Evolutionary conservation across 2,329 filamentous ascomycete genomes (phyloP).

Genomic region (Venturia carpophila): DNA sequence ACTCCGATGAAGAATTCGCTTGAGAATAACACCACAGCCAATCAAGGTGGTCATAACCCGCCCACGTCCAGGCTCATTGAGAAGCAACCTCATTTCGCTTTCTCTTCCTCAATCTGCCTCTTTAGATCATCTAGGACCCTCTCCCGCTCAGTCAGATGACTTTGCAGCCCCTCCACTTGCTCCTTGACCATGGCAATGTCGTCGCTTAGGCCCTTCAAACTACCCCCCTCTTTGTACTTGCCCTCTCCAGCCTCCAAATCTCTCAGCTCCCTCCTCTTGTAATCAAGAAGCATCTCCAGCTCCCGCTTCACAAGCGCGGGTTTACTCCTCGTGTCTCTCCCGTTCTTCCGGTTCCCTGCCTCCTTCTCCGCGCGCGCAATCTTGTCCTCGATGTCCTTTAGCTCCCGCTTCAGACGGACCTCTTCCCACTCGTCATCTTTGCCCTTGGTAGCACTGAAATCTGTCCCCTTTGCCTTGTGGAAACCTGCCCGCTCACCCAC

Average conservation of each 20-base stretch:
- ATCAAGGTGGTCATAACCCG: background rate
- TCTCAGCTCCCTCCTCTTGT: slow-evolving; percentile 74
- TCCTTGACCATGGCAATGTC: slow-evolving; percentile 88
- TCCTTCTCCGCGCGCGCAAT: slow-evolving; percentile 73
- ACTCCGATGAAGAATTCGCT: background rate
- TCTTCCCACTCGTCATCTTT: slow-evolving; percentile 95
- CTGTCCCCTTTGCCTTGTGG: slow-evolving; percentile 77
- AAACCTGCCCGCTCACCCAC: slow-evolving; percentile 59
- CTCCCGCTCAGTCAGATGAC: slow-evolving; percentile 69
- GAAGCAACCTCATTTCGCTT: slow-evolving; percentile 31
- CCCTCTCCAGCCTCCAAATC: slow-evolving; percentile 63
- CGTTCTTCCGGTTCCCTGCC: slow-evolving; percentile 50
- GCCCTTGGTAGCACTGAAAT: slow-evolving; percentile 70
- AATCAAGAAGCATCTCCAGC: slow-evolving; percentile 87
- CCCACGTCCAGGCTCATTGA: background rate
- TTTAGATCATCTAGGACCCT: slow-evolving; percentile 67
- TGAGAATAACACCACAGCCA: background rate
- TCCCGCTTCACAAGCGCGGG: slow-evolving; percentile 91
- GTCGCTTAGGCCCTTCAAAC: slow-evolving; percentile 68
- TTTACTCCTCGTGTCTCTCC: slow-evolving; percentile 64
- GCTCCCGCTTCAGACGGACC: slow-evolving; percentile 85
- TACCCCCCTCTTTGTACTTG: slow-evolving; percentile 57
- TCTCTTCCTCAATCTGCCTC: slow-evolving; percentile 82
- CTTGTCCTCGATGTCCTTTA: slow-evolving; percentile 81
- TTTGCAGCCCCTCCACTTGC: slow-evolving; percentile 84